A percentile compares a stretch with the other conserved stretches of the same genome.
phyloP scores from a whole-genome alignment of 2,329 filamentous ascomycete genomes.

The Penicillium sp. region DNA sequence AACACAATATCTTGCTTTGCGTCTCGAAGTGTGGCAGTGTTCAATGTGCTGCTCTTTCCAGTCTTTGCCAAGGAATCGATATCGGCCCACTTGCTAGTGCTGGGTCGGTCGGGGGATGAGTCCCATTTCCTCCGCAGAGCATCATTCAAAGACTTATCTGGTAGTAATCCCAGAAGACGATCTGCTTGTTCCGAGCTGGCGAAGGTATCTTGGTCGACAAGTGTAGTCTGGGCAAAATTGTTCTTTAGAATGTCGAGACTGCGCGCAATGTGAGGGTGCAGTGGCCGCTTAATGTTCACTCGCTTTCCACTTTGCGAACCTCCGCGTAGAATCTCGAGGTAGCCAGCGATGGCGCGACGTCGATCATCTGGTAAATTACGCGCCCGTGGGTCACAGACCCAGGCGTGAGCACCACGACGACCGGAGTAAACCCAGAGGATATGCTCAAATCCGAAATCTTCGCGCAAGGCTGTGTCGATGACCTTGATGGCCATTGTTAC shows the following conservation, averaged over 20 bases:
- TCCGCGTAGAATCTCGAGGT: constrained; percentile 87
- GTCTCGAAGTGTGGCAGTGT: constrained; percentile 74
- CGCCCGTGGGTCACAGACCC: constrained; percentile 92
- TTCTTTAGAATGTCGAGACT: constrained; percentile 83
- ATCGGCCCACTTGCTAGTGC: constrained; percentile 86
- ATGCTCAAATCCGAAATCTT: constrained; percentile 96
- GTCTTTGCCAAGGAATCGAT: constrained; percentile 85
- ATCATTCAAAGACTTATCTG: constrained; percentile 76
- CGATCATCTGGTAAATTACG: constrained; percentile 83
- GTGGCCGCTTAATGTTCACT: constrained; percentile 79
- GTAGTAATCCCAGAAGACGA: constrained; percentile 80
- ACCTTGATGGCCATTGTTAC: constrained; percentile 98
- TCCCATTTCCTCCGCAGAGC: constrained; percentile 90
- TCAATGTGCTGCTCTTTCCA: constrained; percentile 72
- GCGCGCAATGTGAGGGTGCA: constrained; percentile 87
- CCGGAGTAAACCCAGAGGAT: constrained; percentile 99
- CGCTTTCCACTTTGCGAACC: constrained; percentile 84
- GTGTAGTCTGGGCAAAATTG: constrained; percentile 82
- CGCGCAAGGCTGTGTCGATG: constrained; percentile 80
- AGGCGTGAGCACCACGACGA: constrained; percentile 93
- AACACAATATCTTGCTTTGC: constrained; percentile 95
- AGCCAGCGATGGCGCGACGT: constrained; percentile 81
- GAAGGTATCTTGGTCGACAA: constrained; percentile 88
- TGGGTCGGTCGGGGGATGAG: constrained; percentile 75
- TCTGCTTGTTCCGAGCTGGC: constrained; percentile 69